Base-by-base conservation (phyloP, 2,329 filamentous ascomycete species). In the Aureobasidium sp. region DNA sequence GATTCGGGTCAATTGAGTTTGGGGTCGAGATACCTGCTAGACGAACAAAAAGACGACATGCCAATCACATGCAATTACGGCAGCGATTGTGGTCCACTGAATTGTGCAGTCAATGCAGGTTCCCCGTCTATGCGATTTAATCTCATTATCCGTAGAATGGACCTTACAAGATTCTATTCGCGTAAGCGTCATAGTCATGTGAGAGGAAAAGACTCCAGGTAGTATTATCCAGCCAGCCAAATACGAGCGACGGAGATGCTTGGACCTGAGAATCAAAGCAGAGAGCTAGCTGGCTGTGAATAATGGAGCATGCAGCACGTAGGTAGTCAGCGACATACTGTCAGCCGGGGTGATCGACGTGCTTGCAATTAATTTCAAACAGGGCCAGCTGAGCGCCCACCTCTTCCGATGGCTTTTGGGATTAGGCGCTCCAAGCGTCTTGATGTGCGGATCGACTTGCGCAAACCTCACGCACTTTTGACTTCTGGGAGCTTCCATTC, bases 381-480 rank as follows among this genome's bases (percentile, higher is more conserved):
- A 60, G 20, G 46, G 36, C 46, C 55, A 59, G 53, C 37, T 37
- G 43, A 24, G 39, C 55, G 43, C 43, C 57, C 43, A 41, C 17
- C 12, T 37, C 41, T 48, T 27, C 39, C n/a, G 27, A 43, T 55
- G 36, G 51, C 51, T 55, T 20, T 20, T 43, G 37, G 29, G n/a
- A 50, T 51, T 50, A 60, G 24, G 57, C 57, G 57, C 57, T 59
- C 57, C 37, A 51, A 41, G 44, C 57, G 53, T 48, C 41, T 43
- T 37, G 57, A 60, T 60, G 44, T 50, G 36, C 53, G 39, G 57
- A 60, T 60, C 57, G 57, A 60, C 57, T 60, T 60, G 57, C 57
- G 57, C 36, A 60, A 60, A 50, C 44, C 57, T 50, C 46, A 26
- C 46, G 46, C 57, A 43, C 46, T 51, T 60, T 51, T 60, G 57